Conservation (phyloP, 169 alveolate species). For the Cryptosporidium xiaoi region DNA sequence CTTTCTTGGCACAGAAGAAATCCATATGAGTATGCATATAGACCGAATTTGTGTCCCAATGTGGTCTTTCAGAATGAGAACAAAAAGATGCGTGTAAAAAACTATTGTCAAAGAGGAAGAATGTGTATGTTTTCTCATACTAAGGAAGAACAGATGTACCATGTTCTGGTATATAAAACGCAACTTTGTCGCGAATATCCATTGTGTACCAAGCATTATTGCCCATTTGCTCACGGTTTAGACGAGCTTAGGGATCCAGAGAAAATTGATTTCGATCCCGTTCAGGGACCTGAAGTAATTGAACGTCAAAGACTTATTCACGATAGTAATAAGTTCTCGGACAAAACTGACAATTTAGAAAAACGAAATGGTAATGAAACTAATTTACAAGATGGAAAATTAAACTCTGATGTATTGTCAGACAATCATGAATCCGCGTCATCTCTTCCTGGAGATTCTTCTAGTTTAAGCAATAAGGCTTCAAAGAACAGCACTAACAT, state of each 20-base stretch:
- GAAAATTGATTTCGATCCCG: conserved; percentile 66
- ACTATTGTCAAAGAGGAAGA: conserved; percentile 73
- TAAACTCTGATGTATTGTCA: not conserved
- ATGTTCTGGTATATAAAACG: conserved; percentile 67
- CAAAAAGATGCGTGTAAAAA: conserved; percentile 72
- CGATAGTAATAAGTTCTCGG: conserved; percentile 59
- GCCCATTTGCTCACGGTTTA: conserved; percentile 73
- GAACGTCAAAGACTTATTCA: conserved; percentile 73
- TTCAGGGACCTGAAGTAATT: conserved; percentile 72
- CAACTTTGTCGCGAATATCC: conserved; percentile 73
- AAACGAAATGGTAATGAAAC: not conserved
- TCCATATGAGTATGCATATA: conserved; percentile 69
- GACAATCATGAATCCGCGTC: too few relatives aligned
- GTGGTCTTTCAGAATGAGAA: conserved; percentile 72
- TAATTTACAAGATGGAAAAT: not conserved
- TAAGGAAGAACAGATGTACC: conserved; percentile 73
- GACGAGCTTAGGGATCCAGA: conserved; percentile 69
- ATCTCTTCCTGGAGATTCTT: too few relatives aligned
- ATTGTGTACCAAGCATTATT: conserved; percentile 65
- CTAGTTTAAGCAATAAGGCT: not conserved
- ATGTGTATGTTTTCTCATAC: conserved; percentile 76
- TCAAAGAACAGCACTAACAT: conserved; percentile 5
- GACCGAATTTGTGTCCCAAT: conserved; percentile 71
- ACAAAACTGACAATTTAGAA: conserved; percentile 13
- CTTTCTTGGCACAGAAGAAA: conserved; percentile 74